Conservation (phyloP, 768 basidiomycete species). For the Terana coerulea region DNA sequence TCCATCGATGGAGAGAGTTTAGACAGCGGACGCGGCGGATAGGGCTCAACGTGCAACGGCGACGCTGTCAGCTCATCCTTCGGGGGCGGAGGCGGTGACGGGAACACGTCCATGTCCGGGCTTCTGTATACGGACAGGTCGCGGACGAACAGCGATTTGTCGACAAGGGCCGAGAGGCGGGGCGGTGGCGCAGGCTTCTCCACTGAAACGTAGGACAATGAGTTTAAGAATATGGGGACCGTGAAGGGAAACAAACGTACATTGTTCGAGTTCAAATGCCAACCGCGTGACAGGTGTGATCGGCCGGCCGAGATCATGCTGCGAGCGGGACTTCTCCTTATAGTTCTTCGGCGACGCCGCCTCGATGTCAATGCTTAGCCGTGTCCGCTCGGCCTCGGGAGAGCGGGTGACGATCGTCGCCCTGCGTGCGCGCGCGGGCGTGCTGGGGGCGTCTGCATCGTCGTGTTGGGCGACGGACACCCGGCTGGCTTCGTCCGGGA, state of each 20-base stretch:
- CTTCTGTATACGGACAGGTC: conserved; percentile 34
- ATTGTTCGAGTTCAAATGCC: conserved; percentile 59
- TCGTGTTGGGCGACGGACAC: conserved; percentile 8
- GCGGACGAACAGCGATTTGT: conserved; percentile 65
- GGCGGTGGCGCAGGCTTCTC: conserved; percentile 35
- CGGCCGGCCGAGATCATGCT: conserved; percentile 59
- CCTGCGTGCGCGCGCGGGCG: conserved; percentile 37
- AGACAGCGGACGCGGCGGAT: conserved; percentile 44
- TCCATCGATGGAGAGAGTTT: conserved; percentile 36
- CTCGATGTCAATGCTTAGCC: conserved; percentile 32
- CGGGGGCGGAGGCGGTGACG: conserved; percentile 15
- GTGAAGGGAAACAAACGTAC: conserved; percentile 39
- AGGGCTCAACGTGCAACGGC: conserved; percentile 61
- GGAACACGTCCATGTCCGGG: background rate
- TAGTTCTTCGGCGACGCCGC: conserved; percentile 55
- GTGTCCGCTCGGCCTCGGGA: conserved; percentile 36
- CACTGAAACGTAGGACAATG: conserved; percentile 13
- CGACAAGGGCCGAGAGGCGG: conserved; percentile 63
- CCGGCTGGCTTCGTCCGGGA: conserved; percentile 23
- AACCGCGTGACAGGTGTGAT: conserved; percentile 65
- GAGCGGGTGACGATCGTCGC: conserved; percentile 70
- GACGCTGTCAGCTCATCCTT: conserved; percentile 59
- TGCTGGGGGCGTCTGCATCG: conserved; percentile 25
- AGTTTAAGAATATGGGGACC: background rate
- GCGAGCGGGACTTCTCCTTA: conserved; percentile 63